Percentiles rank a stretch among this genome's conserved stretches.
phyloP scores from a whole-genome alignment of 1,284 basidiomycete species.

The Mycosarcoma maydis region DNA sequence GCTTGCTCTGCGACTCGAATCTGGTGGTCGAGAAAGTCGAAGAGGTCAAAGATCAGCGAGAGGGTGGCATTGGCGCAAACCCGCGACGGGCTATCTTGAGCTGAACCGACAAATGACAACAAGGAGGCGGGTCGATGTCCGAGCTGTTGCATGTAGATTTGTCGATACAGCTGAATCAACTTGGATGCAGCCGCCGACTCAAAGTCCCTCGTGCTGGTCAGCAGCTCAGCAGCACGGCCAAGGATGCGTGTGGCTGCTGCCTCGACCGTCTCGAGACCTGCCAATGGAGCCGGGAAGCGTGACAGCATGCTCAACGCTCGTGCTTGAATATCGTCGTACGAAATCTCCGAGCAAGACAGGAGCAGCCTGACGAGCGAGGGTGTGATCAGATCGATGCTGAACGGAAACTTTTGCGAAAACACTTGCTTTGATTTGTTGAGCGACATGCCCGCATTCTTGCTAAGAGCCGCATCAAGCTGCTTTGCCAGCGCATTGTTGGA shows the following conservation, averaged over 20 bases:
- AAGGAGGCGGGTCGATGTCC: constrained; percentile 28
- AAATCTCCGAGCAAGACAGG: constrained; percentile 52
- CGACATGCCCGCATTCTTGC: constrained; percentile 46
- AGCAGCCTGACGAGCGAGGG: constrained; percentile 47
- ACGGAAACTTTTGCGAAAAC: constrained; percentile 42
- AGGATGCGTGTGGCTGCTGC: constrained; percentile 36
- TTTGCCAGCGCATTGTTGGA: constrained; percentile 13
- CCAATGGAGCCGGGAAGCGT: constrained; percentile 49
- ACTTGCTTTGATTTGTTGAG: constrained; percentile 54
- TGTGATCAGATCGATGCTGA: constrained; percentile 34
- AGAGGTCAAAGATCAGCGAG: constrained; percentile 58
- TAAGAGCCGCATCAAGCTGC: constrained; percentile 17
- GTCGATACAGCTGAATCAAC: constrained; percentile 51
- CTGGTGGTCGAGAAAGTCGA: constrained; percentile 51
- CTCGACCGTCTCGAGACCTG: constrained; percentile 30
- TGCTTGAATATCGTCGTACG: constrained; percentile 57
- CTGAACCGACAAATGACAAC: constrained; percentile 17
- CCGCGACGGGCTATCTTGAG: neutral
- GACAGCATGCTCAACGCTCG: constrained; percentile 47
- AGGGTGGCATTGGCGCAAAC: constrained; percentile 14
- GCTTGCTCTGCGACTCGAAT: constrained; percentile 48
- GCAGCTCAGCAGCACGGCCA: constrained; percentile 37
- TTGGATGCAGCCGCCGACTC: constrained; percentile 53
- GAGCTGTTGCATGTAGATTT: constrained; percentile 49
- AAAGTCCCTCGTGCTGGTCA: constrained; percentile 52